A percentile compares a stretch with the other conserved stretches of the same genome.
These are phyloP conservation scores for Picochlorum sp. DNA, from an alignment of 139 green algal genomes.

Conservation along the genomic window DNA sequence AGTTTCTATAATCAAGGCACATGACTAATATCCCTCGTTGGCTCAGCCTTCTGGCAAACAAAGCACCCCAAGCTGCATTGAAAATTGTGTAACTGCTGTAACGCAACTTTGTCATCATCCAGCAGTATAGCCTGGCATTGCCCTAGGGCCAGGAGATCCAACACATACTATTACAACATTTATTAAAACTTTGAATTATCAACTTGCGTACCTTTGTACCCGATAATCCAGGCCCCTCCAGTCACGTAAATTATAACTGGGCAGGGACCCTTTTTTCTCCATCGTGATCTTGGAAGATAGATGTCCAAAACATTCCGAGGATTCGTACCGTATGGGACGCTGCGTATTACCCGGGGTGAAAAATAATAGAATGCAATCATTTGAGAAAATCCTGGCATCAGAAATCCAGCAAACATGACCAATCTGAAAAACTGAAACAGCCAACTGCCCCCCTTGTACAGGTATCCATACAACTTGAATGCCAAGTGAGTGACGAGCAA, in stretches of 20 bases:
- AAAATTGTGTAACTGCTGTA: no score
- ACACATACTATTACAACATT: no score
- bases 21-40: constrained; percentile 72
- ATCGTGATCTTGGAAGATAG: constrained; percentile 48
- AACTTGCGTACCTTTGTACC: no score
- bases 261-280: constrained; percentile 1
- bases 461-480: constrained; percentile 13
- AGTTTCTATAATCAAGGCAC: constrained; percentile 93
- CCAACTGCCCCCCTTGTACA: constrained; percentile 21
- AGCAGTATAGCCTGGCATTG: constrained; percentile 1
- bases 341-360: constrained; percentile 46
- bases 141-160: neutral
- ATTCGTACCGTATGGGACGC: constrained; percentile 58
- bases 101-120: neutral
- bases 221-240: constrained; percentile 87
- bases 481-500: constrained; percentile 1
- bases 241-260: constrained; percentile 85
- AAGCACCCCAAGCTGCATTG: constrained; percentile 78
- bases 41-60: constrained; percentile 68
- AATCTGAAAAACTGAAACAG: constrained; percentile 28
- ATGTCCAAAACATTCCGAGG: constrained; percentile 73
- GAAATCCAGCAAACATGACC: constrained; percentile 30
- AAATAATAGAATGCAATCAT: constrained; percentile 71
- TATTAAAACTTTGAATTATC: constrained; percentile 26
- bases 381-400: constrained; percentile 49